Base-by-base conservation (phyloP, 306 rosid genomes). In the Trifolium dubium region DNA sequence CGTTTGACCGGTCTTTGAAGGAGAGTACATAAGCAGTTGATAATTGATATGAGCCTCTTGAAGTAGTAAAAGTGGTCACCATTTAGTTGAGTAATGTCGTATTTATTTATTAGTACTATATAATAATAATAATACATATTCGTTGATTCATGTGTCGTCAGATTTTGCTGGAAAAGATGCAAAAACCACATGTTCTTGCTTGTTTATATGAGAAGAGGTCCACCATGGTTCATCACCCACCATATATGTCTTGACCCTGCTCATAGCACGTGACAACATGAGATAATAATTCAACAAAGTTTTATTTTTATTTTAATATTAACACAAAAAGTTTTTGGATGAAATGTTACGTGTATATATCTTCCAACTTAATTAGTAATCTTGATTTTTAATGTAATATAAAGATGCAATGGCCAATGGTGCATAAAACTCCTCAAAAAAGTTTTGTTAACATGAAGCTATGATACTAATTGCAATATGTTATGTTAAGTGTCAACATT, bases 261-360 rank as follows among this genome's bases (percentile, higher is more conserved):
- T 70, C 83, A 76, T 72, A 64, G 71, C 97, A 89, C 91, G 95
- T 91, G 97, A 87, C 65, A 32, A 77, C 92, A 86, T 67, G 88
- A 76, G 86, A 73, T 10, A 5, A 66, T 11, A 63, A 18, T 39
- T 40, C 18, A 30, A 14, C 62, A 12, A 41, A 19, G 29, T 2
- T 31, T 7, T 51, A 8, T 3, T 62, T 62, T 53, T 8, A 53
- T 18, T 51, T 51, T 34, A 14, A 31, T 5, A 34, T 1, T 1
- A 50, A 9, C 58, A 5, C 2, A 17, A 7, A 50, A 15, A 18
- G 59, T 53, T 53, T 53, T 53, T 29, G 30, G 30, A 51, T 17
- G 58, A 51, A 10, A 17, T 50, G 11, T 6, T 15, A 50, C 59
- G 8, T 49, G 54, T 8, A 23, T 23, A 23, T 23, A 50, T 5